phyloP scores from a whole-genome alignment of 176 grass and related monocot genomes.

The Oryza meyeriana region DNA sequence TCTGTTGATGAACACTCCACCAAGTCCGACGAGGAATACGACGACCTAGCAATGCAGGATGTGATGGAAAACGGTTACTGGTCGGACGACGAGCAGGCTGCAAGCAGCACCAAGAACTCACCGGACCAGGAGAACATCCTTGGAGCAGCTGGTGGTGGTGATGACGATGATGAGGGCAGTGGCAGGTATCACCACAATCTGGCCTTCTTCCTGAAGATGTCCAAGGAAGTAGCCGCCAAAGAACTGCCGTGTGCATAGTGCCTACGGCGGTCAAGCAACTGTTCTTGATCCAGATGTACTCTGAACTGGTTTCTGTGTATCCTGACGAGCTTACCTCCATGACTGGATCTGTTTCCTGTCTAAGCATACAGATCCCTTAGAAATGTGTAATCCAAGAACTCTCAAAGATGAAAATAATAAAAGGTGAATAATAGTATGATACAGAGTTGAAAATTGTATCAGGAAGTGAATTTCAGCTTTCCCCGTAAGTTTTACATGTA shows the following conservation, averaged over 20 bases:
- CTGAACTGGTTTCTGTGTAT: not conserved
- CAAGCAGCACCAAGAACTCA: not conserved
- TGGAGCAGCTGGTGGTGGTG: not conserved
- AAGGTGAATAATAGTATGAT: not conserved
- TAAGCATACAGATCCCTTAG: slow-evolving; percentile 1
- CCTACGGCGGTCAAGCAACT: not conserved
- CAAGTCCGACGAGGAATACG: slow-evolving; percentile 87
- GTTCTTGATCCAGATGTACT: not conserved
- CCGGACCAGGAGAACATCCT: not conserved
- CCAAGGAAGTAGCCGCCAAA: slow-evolving; percentile 20
- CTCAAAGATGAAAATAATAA: not conserved
- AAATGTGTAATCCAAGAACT: not conserved
- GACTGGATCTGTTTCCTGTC: not conserved
- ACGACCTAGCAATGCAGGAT: slow-evolving; percentile 80
- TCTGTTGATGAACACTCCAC: slow-evolving; percentile 87
- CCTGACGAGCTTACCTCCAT: not conserved
- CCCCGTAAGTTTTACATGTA: not conserved
- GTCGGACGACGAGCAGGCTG: slow-evolving; percentile 45
- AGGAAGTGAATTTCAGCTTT: not conserved
- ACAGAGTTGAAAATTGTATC: not conserved
- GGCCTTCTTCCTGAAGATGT: slow-evolving; percentile 54
- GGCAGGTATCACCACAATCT: slow-evolving; percentile 41
- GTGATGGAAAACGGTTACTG: slow-evolving; percentile 48
- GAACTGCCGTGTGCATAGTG: slow-evolving; percentile 11
- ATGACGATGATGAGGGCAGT: not conserved